Evolutionary conservation across 1,139 yeast genomes (phyloP).

Genomic region (Zygosaccharomyces sapae): DNA sequence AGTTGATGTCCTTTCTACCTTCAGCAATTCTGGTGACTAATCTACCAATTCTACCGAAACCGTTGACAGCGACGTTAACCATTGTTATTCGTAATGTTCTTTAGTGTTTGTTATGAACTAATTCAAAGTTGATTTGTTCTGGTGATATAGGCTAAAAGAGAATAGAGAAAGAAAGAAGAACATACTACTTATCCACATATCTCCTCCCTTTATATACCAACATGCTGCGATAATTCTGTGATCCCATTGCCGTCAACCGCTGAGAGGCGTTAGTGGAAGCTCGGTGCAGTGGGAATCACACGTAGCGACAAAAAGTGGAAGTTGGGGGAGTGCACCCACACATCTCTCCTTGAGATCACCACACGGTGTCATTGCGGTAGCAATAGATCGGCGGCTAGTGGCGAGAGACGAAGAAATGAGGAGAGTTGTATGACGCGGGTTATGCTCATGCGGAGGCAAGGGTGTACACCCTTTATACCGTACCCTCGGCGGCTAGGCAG

Average conservation of each 20-base stretch:
- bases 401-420: background rate
- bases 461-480: background rate
- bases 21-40: slow-evolving; percentile 74
- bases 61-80: slow-evolving; percentile 74
- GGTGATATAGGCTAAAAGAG: slow-evolving; percentile 9
- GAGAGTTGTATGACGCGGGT: background rate
- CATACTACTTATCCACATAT: background rate
- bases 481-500: background rate
- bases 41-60: slow-evolving; percentile 90
- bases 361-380: background rate
- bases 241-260: background rate
- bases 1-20: slow-evolving; percentile 62
- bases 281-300: background rate
- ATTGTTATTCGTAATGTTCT: slow-evolving; percentile 29
- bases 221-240: background rate
- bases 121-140: slow-evolving; percentile 14
- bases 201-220: slow-evolving; percentile 3
- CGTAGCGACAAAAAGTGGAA: background rate
- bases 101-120: slow-evolving; percentile 11
- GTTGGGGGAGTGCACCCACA: background rate
- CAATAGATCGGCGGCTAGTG: background rate
- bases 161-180: slow-evolving; percentile 1
- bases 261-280: slow-evolving; percentile 6
- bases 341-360: background rate
- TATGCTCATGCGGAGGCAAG: background rate